Base-by-base conservation (phyloP, 371 early-diverging fungal species). In the Rhizopus sp. region DNA sequence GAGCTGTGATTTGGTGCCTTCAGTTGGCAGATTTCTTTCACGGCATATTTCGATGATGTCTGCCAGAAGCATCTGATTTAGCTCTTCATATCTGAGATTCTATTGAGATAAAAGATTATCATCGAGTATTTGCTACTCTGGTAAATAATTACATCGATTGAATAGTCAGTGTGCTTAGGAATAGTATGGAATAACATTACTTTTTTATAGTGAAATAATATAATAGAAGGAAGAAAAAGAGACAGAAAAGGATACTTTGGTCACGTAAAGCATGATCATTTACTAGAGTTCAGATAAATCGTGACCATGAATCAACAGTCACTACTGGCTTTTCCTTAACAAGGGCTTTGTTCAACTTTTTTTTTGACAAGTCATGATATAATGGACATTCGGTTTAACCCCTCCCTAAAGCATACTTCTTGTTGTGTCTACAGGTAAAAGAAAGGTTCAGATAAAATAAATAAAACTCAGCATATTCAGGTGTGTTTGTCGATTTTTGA, bases 21-120 rank as follows among this genome's bases (percentile, higher is more conserved):
- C 88, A 0, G 83, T 77, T 29, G 41, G 41, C 15, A 41, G n/a
- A 84, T 87, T 85, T 80, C 89, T 73, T 55, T 88, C 89, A 62
- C 86, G 89, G 64, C 90, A 90, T 53, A 85, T 75, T 40, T 86
- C 84, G 39, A 90, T 84, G 33, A 90, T 66, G 62, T 90, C 89
- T 3, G 88, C 90, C 53, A 84, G 75, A 57, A 84, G 72, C 60
- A 84, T 76, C 42, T 78, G 75, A 60, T 80, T 74, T 1, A 90
- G 73, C 3, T 66, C 59, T n/a, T 62, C 64, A 15, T 61, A 63
- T 37, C 66, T 62, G 13, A 75, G 41, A 33, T 56, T 53, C 72
- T 41, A n/a, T 41, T 41, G 6, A n/a, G 15, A 69, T 41, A n/a
- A 56, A 40, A 37, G 45, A 35, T 7, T 54, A 10, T 16, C 3